Base-by-base conservation (phyloP, 495 filamentous ascomycete genomes). In the Xylaria palmicola region DNA sequence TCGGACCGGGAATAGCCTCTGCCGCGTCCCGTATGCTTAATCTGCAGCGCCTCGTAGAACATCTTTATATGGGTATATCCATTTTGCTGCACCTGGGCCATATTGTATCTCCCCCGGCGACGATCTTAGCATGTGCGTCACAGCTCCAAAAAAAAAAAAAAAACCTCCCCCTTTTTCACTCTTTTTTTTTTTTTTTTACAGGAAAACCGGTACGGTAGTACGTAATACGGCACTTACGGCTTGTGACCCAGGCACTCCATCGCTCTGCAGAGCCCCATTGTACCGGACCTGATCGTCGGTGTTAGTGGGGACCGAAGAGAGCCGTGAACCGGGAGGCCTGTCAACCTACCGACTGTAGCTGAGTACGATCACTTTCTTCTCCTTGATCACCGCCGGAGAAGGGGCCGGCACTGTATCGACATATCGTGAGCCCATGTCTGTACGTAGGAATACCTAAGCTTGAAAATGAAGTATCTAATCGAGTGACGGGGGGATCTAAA, bases 281-380 rank as follows among this genome's bases (percentile, higher is more conserved):
- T 59, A 9, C 43, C 61, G 36, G 47, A 53, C 9, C 45, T 58
- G n/a, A 19, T 37, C 12, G 22, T 32, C 34, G 22, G 36, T 27
- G 22, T 15, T 1, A 26, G 26, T 44, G 34, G 36, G 36, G 22
- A 15, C 19, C 10, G n/a, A 20, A 32, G 30, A 17, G 39, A 36
- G 27, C 29, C 19, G 20, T 6, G 12, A 17, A 26, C 32, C 20
- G 39, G 53, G 7, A n/a, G n/a, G n/a, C n/a, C n/a, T n/a, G n/a
- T n/a, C 9, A 15, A 45, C 61, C 0, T 55, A 68, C 63, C 51
- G 51, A 26, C 63, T 60, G 22, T 49, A 55, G 32, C 55, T 63
- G 4, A 62, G 26, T 6, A 62, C 62, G 15, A 64, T 55, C 17
- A 65, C 22, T 30, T 65, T 62, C 40, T 62, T 64, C 49, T 68